Evolutionary conservation across 2,329 filamentous ascomycete species (phyloP).

Genomic region (Epichloe amarillans): DNA sequence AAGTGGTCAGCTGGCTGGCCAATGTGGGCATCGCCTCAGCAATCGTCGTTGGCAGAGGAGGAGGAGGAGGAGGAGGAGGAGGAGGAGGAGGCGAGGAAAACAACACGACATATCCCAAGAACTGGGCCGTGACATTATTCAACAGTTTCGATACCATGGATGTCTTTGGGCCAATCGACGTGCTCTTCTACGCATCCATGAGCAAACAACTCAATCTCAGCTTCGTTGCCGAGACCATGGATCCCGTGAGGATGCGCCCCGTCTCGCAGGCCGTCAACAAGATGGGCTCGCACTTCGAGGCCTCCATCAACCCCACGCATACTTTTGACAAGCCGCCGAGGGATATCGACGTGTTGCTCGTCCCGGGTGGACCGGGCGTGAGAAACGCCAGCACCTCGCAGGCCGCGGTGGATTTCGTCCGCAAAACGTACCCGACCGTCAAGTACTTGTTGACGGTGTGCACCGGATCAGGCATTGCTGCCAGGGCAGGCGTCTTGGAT

Average conservation of each 20-base stretch:
- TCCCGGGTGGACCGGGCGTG: slow-evolving; percentile 47
- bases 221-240: slow-evolving; percentile 24
- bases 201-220: slow-evolving; percentile 21
- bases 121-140: slow-evolving; percentile 4
- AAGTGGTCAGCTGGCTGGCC: background rate
- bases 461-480: slow-evolving; percentile 46
- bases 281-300: slow-evolving; percentile 17
- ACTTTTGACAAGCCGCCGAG: slow-evolving; percentile 37
- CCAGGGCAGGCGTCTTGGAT: slow-evolving; percentile 44
- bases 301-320: slow-evolving; percentile 25
- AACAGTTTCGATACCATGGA: slow-evolving; percentile 12
- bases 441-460: slow-evolving; percentile 51
- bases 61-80: background rate
- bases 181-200: slow-evolving; percentile 25
- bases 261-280: slow-evolving; percentile 8
- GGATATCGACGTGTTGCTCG: slow-evolving; percentile 40
- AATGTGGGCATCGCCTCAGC: background rate
- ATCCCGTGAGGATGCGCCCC: slow-evolving; percentile 24
- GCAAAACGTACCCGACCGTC: slow-evolving; percentile 28
- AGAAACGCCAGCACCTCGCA: slow-evolving; percentile 15
- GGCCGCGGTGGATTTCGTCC: slow-evolving; percentile 27
- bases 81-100: background rate
- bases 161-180: slow-evolving; percentile 30
- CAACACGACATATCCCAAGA: background rate
- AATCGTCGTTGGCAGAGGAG: background rate